Percentiles rank a stretch among this genome's conserved stretches.
phyloP scores from a whole-genome alignment of 768 basidiomycete species.

The Boletus huronensis region DNA sequence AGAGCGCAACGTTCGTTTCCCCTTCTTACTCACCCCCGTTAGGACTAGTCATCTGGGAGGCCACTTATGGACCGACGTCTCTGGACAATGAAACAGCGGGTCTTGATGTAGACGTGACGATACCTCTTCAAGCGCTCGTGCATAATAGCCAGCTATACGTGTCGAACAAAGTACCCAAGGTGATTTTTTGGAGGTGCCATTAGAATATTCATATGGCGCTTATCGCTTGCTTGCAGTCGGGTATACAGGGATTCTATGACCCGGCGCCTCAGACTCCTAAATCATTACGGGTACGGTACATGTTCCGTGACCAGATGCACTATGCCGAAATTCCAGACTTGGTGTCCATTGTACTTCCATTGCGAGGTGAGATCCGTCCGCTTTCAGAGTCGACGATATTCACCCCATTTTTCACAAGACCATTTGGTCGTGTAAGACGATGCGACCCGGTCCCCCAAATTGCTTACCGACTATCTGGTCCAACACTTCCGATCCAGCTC shows the following conservation, averaged over 20 bases:
- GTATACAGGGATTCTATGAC: slow-evolving; percentile 86
- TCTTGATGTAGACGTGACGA: slow-evolving; percentile 70
- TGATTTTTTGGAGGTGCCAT: slow-evolving; percentile 25
- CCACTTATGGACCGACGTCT: slow-evolving; percentile 62
- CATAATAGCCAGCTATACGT: slow-evolving; percentile 75
- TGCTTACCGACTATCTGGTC: slow-evolving; percentile 3
- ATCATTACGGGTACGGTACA: slow-evolving; percentile 66
- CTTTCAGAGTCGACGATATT: neutral
- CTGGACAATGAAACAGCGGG: slow-evolving; percentile 48
- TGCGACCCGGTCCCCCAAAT: neutral
- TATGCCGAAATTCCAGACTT: slow-evolving; percentile 75
- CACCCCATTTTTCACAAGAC: slow-evolving; percentile 19
- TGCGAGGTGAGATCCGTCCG: slow-evolving; percentile 55
- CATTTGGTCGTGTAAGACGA: slow-evolving; percentile 27
- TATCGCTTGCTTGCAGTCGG: slow-evolving; percentile 41
- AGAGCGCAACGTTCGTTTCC: neutral
- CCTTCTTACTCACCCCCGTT: slow-evolving; percentile 15
- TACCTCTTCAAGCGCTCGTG: slow-evolving; percentile 79
- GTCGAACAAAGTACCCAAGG: slow-evolving; percentile 73
- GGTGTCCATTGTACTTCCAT: slow-evolving; percentile 65
- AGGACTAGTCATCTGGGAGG: slow-evolving; percentile 79
- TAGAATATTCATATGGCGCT: neutral
- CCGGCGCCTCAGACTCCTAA: slow-evolving; percentile 74
- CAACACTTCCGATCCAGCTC: slow-evolving; percentile 3
- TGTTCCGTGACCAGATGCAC: slow-evolving; percentile 70